Percentiles rank a stretch among this genome's conserved stretches.
Evolutionary conservation across 2,329 filamentous ascomycete genomes (phyloP).

Genomic region (Beauveria varroae): DNA sequence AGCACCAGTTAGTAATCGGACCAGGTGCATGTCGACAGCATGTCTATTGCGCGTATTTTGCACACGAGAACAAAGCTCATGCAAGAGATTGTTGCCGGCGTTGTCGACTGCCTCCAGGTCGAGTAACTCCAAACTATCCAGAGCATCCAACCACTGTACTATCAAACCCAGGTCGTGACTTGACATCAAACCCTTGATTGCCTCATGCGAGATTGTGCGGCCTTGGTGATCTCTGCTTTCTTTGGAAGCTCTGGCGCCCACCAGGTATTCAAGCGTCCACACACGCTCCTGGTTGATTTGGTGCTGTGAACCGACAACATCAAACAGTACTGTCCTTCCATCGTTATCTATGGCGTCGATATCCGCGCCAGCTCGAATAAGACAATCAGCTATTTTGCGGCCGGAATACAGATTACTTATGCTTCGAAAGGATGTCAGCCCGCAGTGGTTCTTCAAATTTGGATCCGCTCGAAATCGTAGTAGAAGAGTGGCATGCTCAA

Average conservation of each 20-base stretch:
- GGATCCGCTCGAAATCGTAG: neutral
- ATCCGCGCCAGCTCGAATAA: slow-evolving; percentile 1
- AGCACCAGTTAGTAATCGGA: neutral
- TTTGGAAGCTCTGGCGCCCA: neutral
- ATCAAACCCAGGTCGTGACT: neutral
- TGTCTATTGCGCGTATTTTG: neutral
- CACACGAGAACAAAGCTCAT: neutral
- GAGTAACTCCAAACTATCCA: neutral
- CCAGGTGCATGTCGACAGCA: neutral
- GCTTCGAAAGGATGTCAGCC: neutral
- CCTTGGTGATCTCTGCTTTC: neutral
- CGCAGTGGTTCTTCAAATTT: neutral
- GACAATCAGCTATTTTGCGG: neutral
- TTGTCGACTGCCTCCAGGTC: slow-evolving; percentile 1
- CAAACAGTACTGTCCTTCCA: neutral
- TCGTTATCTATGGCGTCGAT: neutral
- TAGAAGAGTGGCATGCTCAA: neutral
- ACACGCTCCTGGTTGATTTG: neutral
- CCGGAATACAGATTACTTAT: neutral
- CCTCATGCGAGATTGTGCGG: neutral
- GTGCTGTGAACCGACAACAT: neutral
- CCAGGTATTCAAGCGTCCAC: neutral
- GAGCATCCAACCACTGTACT: neutral
- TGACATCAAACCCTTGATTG: neutral
- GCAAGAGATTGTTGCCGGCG: neutral